phyloP scores from a whole-genome alignment of 257 asterid species.

The Sherardia arvensis region DNA sequence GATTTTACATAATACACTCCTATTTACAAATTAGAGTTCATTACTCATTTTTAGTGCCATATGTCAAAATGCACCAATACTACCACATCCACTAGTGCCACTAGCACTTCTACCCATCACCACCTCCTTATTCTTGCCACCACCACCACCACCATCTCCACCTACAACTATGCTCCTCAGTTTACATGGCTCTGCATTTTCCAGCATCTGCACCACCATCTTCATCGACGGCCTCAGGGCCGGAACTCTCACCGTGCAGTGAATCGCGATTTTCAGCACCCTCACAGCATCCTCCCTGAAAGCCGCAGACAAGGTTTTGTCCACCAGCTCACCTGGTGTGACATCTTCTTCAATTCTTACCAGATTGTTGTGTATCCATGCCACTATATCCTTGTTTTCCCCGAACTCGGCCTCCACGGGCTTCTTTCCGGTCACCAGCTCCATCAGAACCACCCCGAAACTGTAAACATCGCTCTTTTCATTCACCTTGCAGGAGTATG shows the following conservation, averaged over 20 bases:
- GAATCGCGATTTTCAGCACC: conserved; percentile 30
- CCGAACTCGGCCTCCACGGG: conserved; percentile 31
- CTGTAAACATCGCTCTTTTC: conserved; percentile 42
- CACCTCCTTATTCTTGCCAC: conserved; percentile 14
- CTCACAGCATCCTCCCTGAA: conserved; percentile 25
- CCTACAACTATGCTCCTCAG: conserved; percentile 16
- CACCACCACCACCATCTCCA: neutral
- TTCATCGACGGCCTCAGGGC: conserved; percentile 32
- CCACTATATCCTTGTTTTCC: conserved; percentile 29
- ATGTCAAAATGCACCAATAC: conserved; percentile 7
- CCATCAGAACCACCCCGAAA: conserved; percentile 37
- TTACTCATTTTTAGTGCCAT: no score
- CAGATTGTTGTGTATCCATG: conserved; percentile 29
- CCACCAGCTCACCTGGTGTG: conserved; percentile 19
- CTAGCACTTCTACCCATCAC: neutral
- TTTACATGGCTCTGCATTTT: conserved; percentile 30
- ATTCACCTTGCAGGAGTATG: conserved; percentile 24
- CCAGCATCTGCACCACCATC: conserved; percentile 37
- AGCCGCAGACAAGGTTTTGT: conserved; percentile 21
- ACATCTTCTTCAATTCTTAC: conserved; percentile 6
- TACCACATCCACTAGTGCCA: neutral
- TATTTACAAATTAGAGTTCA: neutral
- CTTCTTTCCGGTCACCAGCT: conserved; percentile 31
- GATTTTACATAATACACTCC: neutral
- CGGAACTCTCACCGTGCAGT: conserved; percentile 32